Conservation (phyloP, 257 asterid species). For the Penstemon newberryi region DNA sequence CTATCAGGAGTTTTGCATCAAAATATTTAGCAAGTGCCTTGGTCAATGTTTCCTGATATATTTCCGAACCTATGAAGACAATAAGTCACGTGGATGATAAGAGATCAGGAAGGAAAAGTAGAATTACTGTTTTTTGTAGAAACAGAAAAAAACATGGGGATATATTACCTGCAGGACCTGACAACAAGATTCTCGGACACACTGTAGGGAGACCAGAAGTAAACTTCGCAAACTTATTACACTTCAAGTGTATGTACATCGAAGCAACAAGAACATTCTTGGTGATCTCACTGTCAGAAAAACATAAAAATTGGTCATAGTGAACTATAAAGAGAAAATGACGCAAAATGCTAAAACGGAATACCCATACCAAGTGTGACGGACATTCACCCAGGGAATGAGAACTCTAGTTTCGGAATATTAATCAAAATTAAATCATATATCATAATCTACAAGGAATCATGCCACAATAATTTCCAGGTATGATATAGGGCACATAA, state of each 20-base stretch:
- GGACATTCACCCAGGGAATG: not conserved
- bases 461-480: too few species aligned
- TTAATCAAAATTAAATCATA: too few species aligned
- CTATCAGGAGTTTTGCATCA: constrained; percentile 63
- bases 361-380: not conserved
- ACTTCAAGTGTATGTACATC: constrained; percentile 65
- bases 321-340: not conserved
- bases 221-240: constrained; percentile 49
- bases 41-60: constrained; percentile 74
- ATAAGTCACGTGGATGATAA: constrained; percentile 11
- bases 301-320: constrained; percentile 19
- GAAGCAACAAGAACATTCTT: constrained; percentile 81
- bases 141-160: constrained; percentile 14
- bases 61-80: constrained; percentile 72
- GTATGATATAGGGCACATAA: too few species aligned
- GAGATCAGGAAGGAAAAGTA: constrained; percentile 25
- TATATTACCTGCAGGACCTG: constrained; percentile 80
- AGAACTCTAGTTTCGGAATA: not conserved
- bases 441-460: too few species aligned
- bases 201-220: constrained; percentile 67
- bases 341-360: not conserved
- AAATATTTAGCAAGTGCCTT: constrained; percentile 78
- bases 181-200: constrained; percentile 77
- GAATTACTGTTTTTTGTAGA: too few species aligned
- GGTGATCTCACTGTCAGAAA: constrained; percentile 64